Percentiles rank a stretch among this genome's conserved stretches.
Evolutionary conservation across 2,329 filamentous ascomycete species (phyloP).

Genomic region (Curvularia eragrostidis): DNA sequence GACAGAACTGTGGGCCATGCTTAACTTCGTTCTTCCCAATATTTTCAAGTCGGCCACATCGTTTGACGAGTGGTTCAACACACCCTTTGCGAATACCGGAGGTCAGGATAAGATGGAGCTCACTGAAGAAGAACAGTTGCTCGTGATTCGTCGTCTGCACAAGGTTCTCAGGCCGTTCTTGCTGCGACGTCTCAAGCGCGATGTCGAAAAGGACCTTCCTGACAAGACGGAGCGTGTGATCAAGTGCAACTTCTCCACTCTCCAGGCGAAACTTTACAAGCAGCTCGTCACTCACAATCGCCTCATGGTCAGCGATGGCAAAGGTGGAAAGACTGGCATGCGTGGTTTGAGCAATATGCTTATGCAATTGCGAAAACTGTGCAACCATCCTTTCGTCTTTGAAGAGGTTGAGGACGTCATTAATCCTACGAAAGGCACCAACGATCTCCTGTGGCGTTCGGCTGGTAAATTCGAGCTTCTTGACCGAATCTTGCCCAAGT

Average conservation of each 20-base stretch:
- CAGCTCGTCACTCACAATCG: conserved; percentile 97
- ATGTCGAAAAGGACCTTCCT: conserved; percentile 97
- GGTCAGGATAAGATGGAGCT: conserved; percentile 98
- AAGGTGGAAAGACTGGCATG: conserved; percentile 91
- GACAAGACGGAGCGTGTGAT: conserved; percentile 99
- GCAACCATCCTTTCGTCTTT: conserved; percentile 99
- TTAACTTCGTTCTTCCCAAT: conserved; percentile 97
- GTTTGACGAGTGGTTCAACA: conserved; percentile 99
- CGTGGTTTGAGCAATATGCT: conserved; percentile 99
- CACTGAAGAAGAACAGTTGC: conserved; percentile 98
- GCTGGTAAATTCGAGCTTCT: conserved; percentile 97
- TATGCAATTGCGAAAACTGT: conserved; percentile 98
- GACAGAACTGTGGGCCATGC: conserved; percentile 93
- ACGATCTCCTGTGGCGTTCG: conserved; percentile 93
- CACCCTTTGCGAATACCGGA: conserved; percentile 97
- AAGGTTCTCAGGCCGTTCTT: conserved; percentile 98
- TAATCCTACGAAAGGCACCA: conserved; percentile 87
- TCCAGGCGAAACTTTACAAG: conserved; percentile 94
- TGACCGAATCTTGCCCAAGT: conserved; percentile 91
- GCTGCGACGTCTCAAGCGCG: conserved; percentile 97
- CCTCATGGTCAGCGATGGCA: conserved; percentile 91
- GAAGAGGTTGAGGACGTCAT: conserved; percentile 98
- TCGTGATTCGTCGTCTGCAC: conserved; percentile 96
- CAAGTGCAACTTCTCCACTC: conserved; percentile 96
- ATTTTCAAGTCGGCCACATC: conserved; percentile 99